Conservation (phyloP, 2,329 filamentous ascomycete genomes). For the Metarhizium rileyi region DNA sequence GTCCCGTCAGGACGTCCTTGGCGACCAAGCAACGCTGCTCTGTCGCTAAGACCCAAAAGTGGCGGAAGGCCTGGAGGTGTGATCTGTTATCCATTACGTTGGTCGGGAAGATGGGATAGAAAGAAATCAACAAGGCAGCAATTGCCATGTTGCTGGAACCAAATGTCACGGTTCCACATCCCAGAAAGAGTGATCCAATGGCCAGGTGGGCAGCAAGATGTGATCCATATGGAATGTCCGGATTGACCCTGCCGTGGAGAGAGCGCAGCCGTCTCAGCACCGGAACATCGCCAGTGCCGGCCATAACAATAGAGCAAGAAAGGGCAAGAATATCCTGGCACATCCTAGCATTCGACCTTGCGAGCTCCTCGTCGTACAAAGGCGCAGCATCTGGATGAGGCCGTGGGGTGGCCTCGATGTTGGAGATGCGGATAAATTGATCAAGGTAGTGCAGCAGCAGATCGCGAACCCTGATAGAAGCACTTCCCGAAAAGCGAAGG, state of each 20-base stretch:
- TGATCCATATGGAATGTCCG: constrained; percentile 81
- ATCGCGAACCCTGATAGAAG: constrained; percentile 62
- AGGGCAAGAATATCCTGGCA: constrained; percentile 84
- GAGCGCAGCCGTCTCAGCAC: constrained; percentile 79
- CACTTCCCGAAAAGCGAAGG: constrained; percentile 65
- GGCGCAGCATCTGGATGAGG: constrained; percentile 20
- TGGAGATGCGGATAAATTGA: constrained; percentile 70
- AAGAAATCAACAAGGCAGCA: constrained; percentile 76
- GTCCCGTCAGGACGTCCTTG: constrained; percentile 75
- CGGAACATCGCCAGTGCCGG: constrained; percentile 80
- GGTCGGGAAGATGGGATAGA: constrained; percentile 88
- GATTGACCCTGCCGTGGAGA: constrained; percentile 77
- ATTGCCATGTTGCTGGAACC: constrained; percentile 81
- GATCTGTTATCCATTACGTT: constrained; percentile 88
- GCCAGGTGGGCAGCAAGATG: constrained; percentile 90
- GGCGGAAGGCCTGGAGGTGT: constrained; percentile 90
- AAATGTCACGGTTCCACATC: constrained; percentile 86
- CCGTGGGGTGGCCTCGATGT: constrained; percentile 33
- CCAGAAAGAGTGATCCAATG: constrained; percentile 82
- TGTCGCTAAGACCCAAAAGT: constrained; percentile 92
- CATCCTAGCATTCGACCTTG: constrained; percentile 74
- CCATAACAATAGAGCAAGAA: constrained; percentile 82
- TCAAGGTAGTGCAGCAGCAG: constrained; percentile 77
- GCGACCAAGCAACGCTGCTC: constrained; percentile 83
- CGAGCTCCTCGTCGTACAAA: constrained; percentile 74